Percentiles rank a stretch among this genome's conserved stretches.
These are phyloP conservation scores for Verbascum thapsus DNA, from an alignment of 257 asterid genomes.

Conservation along the genomic window DNA sequence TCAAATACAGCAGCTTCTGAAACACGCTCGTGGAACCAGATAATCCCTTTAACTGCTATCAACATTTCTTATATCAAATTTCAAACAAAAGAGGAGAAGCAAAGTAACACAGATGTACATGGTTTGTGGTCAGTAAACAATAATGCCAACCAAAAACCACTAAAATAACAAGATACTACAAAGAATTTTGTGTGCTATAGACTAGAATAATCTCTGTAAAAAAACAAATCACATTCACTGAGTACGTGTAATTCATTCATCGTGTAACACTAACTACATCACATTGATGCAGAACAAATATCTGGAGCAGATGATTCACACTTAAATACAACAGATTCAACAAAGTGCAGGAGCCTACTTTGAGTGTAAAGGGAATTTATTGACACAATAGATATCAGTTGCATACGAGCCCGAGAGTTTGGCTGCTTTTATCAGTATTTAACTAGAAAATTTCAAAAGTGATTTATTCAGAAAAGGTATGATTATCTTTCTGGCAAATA, in stretches of 20 bases:
- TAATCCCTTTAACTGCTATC: neutral
- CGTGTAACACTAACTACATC: no score
- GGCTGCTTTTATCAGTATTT: neutral
- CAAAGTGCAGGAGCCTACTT: neutral
- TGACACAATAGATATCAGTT: neutral
- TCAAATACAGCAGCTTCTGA: neutral
- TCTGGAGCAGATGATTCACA: neutral
- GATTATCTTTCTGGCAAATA: no score
- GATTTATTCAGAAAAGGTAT: neutral
- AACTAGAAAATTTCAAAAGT: neutral
- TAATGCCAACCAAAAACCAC: neutral
- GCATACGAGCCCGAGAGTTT: neutral
- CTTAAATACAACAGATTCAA: neutral
- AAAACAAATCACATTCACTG: no score
- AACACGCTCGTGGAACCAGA: neutral
- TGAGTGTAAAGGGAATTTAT: neutral
- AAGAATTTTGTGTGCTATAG: neutral
- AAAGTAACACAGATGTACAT: no score
- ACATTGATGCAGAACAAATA: constrained; percentile 6
- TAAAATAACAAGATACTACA: neutral
- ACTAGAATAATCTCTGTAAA: no score
- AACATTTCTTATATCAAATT: constrained; percentile 20
- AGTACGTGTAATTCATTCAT: no score
- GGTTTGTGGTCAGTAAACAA: no score
- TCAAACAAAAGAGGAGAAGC: no score